Evolutionary conservation across 495 filamentous ascomycete species (phyloP).

Genomic region (Penicillium psychrofluorescens): DNA sequence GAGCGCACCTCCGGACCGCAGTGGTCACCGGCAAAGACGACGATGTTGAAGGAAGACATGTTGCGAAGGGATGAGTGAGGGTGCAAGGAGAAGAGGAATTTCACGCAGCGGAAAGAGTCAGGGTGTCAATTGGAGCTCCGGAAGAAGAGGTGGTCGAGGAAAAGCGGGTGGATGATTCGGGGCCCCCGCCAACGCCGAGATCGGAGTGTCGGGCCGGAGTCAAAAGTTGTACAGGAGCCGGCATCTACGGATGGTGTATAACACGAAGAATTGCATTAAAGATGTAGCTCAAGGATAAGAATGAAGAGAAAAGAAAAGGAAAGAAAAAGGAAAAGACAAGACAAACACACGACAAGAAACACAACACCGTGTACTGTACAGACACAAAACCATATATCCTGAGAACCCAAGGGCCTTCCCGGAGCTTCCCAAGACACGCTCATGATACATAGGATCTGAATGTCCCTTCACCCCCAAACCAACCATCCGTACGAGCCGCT

Average conservation of each 20-base stretch:
- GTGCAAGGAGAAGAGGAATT: too few species aligned
- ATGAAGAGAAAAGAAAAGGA: background rate
- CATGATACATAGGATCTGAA: conserved; percentile 10
- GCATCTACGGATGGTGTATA: conserved; percentile 1
- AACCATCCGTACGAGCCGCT: conserved; percentile 9
- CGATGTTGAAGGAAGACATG: conserved; percentile 49
- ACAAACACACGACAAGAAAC: conserved; percentile 6
- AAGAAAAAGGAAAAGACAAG: background rate
- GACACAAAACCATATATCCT: background rate
- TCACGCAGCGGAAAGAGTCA: conserved; percentile 2
- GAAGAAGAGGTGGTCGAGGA: conserved; percentile 15
- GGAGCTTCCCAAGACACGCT: conserved; percentile 12
- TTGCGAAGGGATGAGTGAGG: conserved; percentile 1
- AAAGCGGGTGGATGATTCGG: conserved; percentile 12
- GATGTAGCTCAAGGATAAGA: conserved; percentile 4
- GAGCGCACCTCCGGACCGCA: conserved; percentile 82
- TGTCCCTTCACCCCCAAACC: conserved; percentile 6
- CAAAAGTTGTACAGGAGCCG: too few species aligned
- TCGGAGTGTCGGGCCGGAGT: conserved; percentile 5
- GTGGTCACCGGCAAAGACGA: conserved; percentile 83
- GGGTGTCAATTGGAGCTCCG: conserved; percentile 7
- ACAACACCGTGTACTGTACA: conserved; percentile 23
- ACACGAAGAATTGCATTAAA: conserved; percentile 9
- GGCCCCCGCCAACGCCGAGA: conserved; percentile 25
- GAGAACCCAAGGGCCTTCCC: conserved; percentile 9